These are phyloP conservation scores for Rhizopogon salebrosus DNA, from an alignment of 768 basidiomycete species.

Conservation along the genomic window DNA sequence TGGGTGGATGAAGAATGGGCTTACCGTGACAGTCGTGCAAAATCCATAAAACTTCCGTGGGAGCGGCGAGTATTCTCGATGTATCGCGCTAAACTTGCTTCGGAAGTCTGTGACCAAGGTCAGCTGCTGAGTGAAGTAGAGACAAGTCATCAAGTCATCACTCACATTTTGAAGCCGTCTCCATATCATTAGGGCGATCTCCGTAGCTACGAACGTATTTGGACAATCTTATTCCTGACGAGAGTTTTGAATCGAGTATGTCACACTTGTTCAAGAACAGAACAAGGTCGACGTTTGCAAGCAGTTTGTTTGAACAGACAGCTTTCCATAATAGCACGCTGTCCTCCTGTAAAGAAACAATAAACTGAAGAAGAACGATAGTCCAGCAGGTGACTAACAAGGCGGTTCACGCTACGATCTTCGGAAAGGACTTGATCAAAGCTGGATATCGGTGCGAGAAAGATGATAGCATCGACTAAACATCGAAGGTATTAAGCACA, in stretches of 20 bases:
- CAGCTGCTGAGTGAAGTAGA: background rate
- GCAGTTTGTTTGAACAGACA: constrained; percentile 65
- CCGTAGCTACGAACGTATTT: constrained; percentile 72
- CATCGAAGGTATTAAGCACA: background rate
- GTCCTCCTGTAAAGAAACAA: constrained; percentile 49
- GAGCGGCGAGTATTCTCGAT: constrained; percentile 67
- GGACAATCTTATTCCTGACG: constrained; percentile 54
- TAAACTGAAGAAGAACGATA: background rate
- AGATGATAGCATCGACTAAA: constrained; percentile 46
- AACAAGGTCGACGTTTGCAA: constrained; percentile 67
- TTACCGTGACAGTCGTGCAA: constrained; percentile 69
- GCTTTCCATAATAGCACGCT: constrained; percentile 72
- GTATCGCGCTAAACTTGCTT: constrained; percentile 70
- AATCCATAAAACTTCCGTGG: constrained; percentile 77
- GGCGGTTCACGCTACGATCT: constrained; percentile 46
- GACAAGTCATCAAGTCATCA: constrained; percentile 2
- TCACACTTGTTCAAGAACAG: constrained; percentile 83
- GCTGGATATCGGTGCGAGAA: constrained; percentile 54
- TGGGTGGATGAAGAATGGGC: constrained; percentile 8
- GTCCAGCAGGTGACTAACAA: constrained; percentile 26
- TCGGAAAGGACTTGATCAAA: constrained; percentile 52
- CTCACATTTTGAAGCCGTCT: constrained; percentile 64
- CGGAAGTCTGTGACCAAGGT: constrained; percentile 46
- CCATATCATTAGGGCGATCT: constrained; percentile 63
- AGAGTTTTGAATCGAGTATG: constrained; percentile 62